Evolutionary conservation across 176 grass and related monocot genomes (phyloP).

Genomic region (Rhynchospora breviuscula): DNA sequence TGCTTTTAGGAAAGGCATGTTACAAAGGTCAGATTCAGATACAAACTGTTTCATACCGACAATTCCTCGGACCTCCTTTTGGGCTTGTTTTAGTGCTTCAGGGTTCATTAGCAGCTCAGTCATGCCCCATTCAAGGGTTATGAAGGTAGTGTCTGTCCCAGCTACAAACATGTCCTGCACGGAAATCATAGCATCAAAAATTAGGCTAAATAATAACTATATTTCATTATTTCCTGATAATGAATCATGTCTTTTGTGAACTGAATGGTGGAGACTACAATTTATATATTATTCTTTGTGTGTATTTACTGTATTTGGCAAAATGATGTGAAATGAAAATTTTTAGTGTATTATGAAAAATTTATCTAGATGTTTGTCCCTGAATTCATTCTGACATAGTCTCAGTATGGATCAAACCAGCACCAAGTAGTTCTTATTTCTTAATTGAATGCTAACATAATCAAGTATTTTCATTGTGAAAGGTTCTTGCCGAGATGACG

Average conservation of each 20-base stretch:
- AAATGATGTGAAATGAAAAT: not conserved
- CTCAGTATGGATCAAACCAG: not conserved
- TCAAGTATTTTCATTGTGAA: not conserved
- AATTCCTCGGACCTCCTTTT: conserved; percentile 38
- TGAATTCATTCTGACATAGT: not conserved
- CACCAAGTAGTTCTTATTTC: not conserved
- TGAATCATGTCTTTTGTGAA: not conserved
- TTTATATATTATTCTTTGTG: not conserved
- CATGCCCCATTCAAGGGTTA: conserved; percentile 62
- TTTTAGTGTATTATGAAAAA: not conserved
- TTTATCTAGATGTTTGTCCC: not conserved
- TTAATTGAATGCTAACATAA: not conserved
- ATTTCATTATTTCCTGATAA: too few species aligned
- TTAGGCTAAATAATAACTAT: not conserved
- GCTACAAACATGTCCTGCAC: conserved; percentile 56
- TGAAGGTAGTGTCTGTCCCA: conserved; percentile 53
- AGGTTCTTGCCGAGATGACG: conserved; percentile 9
- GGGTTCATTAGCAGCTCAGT: conserved; percentile 52
- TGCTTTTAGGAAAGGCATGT: conserved; percentile 44
- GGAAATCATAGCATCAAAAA: not conserved
- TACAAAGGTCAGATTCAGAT: conserved; percentile 36
- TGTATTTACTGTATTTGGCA: not conserved
- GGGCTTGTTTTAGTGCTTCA: conserved; percentile 33
- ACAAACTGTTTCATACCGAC: not conserved
- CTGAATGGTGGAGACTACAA: not conserved